Conservation (phyloP, 2,329 filamentous ascomycete genomes). For the Aureobasidium leucospermi region DNA sequence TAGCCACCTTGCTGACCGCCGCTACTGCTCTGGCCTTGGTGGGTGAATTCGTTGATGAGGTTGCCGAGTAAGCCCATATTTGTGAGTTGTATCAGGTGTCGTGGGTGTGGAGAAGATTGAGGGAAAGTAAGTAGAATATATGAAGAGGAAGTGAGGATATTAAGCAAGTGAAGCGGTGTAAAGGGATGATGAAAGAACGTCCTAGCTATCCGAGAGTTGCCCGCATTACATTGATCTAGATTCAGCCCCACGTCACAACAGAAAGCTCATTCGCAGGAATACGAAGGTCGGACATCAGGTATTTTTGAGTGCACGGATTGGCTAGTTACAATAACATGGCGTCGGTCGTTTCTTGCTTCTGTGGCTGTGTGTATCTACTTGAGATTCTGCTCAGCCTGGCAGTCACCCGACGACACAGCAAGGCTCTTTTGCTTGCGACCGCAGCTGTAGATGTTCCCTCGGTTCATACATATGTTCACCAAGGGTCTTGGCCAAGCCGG, state of each 20-base stretch:
- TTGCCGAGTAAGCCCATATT: constrained; percentile 25
- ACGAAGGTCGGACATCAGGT: not conserved
- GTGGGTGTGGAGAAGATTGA: not conserved
- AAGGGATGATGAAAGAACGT: not conserved
- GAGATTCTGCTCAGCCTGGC: not conserved
- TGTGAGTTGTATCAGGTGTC: not conserved
- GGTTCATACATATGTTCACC: not conserved
- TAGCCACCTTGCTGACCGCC: constrained; percentile 14
- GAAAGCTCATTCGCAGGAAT: not conserved
- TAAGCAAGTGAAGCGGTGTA: not conserved
- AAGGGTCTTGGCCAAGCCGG: not conserved
- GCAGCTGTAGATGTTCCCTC: not conserved
- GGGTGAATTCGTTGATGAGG: constrained; percentile 23
- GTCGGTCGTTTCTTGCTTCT: not conserved
- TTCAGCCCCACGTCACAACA: not conserved
- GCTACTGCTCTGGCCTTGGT: constrained; percentile 14
- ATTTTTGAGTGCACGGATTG: constrained; percentile 1
- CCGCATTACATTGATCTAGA: constrained; percentile 1
- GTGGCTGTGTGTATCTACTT: not conserved
- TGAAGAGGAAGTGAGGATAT: not conserved
- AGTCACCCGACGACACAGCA: not conserved
- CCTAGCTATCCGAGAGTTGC: not conserved
- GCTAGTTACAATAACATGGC: not conserved
- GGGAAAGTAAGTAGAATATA: no score
- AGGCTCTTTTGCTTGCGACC: not conserved